Percentiles rank a stretch among this genome's conserved stretches.
Conservation (phyloP, 1,284 basidiomycete species). For the Ceratobasidium sp. region DNA sequence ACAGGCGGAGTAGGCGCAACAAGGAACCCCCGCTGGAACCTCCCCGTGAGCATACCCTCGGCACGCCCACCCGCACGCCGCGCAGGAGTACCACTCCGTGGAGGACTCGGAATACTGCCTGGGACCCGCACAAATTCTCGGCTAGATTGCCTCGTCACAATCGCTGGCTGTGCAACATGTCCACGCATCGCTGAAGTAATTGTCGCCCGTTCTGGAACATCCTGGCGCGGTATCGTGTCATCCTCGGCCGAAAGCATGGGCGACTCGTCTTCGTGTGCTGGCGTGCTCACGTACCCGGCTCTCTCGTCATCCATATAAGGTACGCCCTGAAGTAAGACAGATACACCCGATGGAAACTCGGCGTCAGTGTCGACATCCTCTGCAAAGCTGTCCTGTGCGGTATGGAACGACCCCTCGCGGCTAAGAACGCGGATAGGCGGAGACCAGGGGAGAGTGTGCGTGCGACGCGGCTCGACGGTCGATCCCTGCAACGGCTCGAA, state of each 20-base stretch:
- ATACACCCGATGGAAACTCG: constrained; percentile 13
- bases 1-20: constrained; percentile 1
- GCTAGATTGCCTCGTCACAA: constrained; percentile 1
- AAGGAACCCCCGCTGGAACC: constrained; percentile 11
- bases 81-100: constrained; percentile 11
- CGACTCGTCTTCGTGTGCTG: constrained; percentile 7
- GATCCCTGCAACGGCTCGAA: constrained; percentile 5
- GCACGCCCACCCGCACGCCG: neutral
- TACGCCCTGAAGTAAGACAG: neutral
- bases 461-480: constrained; percentile 17
- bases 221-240: neutral
- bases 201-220: constrained; percentile 4
- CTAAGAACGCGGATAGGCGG: constrained; percentile 18
- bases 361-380: constrained; percentile 11
- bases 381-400: constrained; percentile 27
- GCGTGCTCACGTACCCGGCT: neutral
- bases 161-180: constrained; percentile 1
- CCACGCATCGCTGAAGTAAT: constrained; percentile 27
- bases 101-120: constrained; percentile 2
- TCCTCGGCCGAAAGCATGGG: constrained; percentile 21
- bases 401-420: constrained; percentile 35
- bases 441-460: constrained; percentile 37
- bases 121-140: constrained; percentile 10
- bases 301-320: constrained; percentile 2
- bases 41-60: constrained; percentile 5